Percentiles rank a stretch among this genome's conserved stretches.
Conservation (phyloP, 768 basidiomycete genomes). For the Cyathus striatus region DNA sequence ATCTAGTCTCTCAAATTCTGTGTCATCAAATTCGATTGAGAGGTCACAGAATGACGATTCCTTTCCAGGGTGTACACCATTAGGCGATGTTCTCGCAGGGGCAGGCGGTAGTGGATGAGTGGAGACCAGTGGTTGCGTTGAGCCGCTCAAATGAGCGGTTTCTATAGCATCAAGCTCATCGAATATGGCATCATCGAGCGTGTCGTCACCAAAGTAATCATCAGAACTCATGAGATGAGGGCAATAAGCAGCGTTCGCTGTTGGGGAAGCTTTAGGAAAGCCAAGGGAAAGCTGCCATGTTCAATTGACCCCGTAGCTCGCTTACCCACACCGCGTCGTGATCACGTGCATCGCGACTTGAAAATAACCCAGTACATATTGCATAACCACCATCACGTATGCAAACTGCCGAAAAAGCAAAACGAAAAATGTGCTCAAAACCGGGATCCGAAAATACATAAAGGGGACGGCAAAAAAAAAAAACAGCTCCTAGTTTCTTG, state of each 20-base stretch:
- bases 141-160: slow-evolving; percentile 41
- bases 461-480: too few species aligned
- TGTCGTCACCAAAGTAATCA: slow-evolving; percentile 68
- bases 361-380: too few species aligned
- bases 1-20: slow-evolving; percentile 51
- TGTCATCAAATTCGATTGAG: slow-evolving; percentile 52
- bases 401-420: too few species aligned
- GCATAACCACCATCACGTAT: too few species aligned
- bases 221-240: slow-evolving; percentile 61
- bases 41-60: slow-evolving; percentile 48
- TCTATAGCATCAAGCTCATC: slow-evolving; percentile 69
- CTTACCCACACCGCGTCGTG: background rate
- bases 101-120: slow-evolving; percentile 9
- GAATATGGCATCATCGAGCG: slow-evolving; percentile 52
- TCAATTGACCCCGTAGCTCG: background rate
- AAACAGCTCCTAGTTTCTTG: too few species aligned
- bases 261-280: background rate
- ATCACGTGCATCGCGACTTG: background rate
- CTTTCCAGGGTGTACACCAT: slow-evolving; percentile 17
- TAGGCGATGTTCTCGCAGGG: slow-evolving; percentile 6
- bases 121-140: slow-evolving; percentile 5
- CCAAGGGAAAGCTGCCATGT: too few species aligned
- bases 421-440: too few species aligned
- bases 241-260: background rate
- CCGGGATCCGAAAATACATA: too few species aligned